phyloP scores from a whole-genome alignment of 2,329 filamentous ascomycete species.

The Cladosporium oxysporum region DNA sequence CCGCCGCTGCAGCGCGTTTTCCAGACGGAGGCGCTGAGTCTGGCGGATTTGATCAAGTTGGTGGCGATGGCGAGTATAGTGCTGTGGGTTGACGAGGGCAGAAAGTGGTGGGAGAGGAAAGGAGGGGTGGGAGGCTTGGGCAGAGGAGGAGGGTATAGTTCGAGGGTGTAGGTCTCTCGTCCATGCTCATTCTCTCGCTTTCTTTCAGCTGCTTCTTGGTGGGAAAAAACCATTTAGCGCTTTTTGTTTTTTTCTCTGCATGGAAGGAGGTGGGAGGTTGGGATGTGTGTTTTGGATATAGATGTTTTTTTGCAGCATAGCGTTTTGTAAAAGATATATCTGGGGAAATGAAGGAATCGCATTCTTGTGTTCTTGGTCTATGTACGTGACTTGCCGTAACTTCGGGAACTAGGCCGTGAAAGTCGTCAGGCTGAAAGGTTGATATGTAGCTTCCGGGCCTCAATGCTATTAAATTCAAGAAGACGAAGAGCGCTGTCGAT shows the following conservation, averaged over 20 bases:
- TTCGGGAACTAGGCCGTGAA: too few relatives aligned
- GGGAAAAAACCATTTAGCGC: not conserved
- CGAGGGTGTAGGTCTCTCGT: not conserved
- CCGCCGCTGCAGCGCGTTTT: slow-evolving; percentile 92
- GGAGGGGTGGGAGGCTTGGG: slow-evolving; percentile 34
- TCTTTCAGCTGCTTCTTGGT: not conserved
- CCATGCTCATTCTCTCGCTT: not conserved
- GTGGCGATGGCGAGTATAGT: slow-evolving; percentile 80
- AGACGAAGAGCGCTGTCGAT: not conserved
- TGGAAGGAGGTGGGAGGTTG: not conserved
- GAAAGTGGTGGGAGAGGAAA: slow-evolving; percentile 70
- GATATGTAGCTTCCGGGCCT: not conserved
- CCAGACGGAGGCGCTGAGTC: slow-evolving; percentile 82
- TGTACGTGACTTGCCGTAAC: too few relatives aligned
- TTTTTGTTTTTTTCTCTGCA: not conserved
- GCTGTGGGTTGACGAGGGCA: slow-evolving; percentile 89
- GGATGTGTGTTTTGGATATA: not conserved
- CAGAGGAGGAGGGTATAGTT: slow-evolving; percentile 16
- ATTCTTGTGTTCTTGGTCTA: too few relatives aligned
- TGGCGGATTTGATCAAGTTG: slow-evolving; percentile 73
- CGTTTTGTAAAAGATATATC: not conserved
- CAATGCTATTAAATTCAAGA: not conserved
- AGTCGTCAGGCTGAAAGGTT: not conserved
- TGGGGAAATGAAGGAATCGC: not conserved
- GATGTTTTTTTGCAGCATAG: slow-evolving; percentile 1